Base-by-base conservation (phyloP, 805 yeast genomes). In the Groenewaldozyma salmanticensis region DNA sequence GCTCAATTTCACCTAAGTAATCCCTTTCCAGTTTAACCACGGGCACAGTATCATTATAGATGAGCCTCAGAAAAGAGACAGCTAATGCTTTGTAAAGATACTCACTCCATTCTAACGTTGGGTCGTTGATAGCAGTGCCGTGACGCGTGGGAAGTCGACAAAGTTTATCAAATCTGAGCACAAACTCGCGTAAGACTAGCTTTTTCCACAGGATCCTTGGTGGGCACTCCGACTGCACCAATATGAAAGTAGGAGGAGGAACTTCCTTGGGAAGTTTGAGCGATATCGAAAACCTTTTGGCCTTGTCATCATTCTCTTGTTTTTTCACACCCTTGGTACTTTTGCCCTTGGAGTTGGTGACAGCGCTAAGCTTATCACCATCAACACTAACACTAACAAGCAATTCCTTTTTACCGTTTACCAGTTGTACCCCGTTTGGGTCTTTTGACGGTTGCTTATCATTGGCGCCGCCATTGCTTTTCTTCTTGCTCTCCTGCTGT, bases 151-250 rank as follows among this genome's bases (percentile, higher is more conserved):
- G 61, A 27, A 64, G 43, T 6, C 60, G 48, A 37, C 64, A 57
- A 27, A 61, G 55, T 42, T 54, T 54, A 46, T 64, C 67, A 45
- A 64, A 64, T 4, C 67, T 51, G 19, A 61, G 43, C 21, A 64
- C 44, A 37, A 57, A 64, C 43, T 64, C 68, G 16, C 68, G 56
- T 17, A 64, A 38, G 19, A 50, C 49, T n/a, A 59, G 47, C 18
- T 60, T 52, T 13, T 48, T 45, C 64, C 65, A 62, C 16, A 64
- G 45, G 33, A 54, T 40, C 24, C 54, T 52, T 11, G 45, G 48
- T 20, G 59, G 41, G 39, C 46, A 42, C 16, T 44, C 50, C 15
- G 58, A 35, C 5, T 46, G 35, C 29, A 62, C 40, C 3, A 49
- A 50, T 35, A 27, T 39, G 35, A 61, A 58, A 24, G 40, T 45